phyloP scores from a whole-genome alignment of 495 filamentous ascomycete species.

The Usnea hakonensis region DNA sequence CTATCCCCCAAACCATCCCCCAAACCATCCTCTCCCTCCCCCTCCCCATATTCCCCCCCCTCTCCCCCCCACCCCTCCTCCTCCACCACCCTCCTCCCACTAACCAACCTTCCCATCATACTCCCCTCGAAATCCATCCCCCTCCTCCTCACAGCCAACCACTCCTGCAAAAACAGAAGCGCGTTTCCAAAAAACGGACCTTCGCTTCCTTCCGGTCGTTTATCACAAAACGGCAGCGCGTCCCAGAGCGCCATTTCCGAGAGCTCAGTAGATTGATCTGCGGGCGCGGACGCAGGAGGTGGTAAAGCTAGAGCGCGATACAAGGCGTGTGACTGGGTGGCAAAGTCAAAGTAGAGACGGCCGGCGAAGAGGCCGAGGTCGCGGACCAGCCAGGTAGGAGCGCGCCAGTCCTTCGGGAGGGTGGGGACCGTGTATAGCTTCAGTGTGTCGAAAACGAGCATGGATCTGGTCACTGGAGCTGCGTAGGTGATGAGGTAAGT shows the following conservation, averaged over 20 bases:
- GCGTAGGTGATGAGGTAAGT: constrained; percentile 45
- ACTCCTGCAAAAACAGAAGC: constrained; percentile 19
- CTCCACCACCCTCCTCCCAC: constrained; percentile 3
- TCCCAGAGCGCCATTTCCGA: constrained; percentile 10
- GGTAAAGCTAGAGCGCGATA: constrained; percentile 24
- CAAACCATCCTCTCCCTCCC: not conserved
- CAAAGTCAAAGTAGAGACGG: constrained; percentile 45
- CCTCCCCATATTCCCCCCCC: not conserved
- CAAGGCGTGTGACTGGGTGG: constrained; percentile 31
- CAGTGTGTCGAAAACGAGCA: constrained; percentile 46
- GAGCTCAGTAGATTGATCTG: not conserved
- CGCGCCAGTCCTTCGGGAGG: constrained; percentile 23
- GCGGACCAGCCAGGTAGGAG: constrained; percentile 7
- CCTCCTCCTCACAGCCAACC: constrained; percentile 17
- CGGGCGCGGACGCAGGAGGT: not conserved
- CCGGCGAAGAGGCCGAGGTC: constrained; percentile 51
- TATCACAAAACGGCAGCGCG: constrained; percentile 4
- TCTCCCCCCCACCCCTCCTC: not conserved
- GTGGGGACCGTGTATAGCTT: constrained; percentile 41
- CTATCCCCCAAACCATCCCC: not conserved
- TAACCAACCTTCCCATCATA: constrained; percentile 17
- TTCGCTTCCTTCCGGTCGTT: not conserved
- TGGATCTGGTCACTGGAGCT: constrained; percentile 44
- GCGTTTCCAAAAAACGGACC: constrained; percentile 4
- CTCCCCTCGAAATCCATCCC: constrained; percentile 20